phyloP scores from a whole-genome alignment of 2,329 filamentous ascomycete species.

The Aureobasidium sp. region DNA sequence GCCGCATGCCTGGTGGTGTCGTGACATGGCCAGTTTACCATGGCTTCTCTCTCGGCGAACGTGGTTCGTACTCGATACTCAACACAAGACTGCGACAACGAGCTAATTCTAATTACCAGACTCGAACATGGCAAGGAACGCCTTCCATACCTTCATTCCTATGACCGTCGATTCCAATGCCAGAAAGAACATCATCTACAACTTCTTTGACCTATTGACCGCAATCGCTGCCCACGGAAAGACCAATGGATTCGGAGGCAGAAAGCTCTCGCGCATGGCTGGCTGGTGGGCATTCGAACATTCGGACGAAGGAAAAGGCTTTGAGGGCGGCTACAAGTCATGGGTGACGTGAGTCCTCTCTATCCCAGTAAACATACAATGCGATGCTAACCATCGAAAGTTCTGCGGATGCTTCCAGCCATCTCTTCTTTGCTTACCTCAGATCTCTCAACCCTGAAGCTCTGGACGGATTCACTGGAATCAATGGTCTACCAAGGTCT shows the following conservation, averaged over 20 bases:
- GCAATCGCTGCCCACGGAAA: conserved; percentile 91
- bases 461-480: conserved; percentile 60
- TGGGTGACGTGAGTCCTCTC: conserved; percentile 61
- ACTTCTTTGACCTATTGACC: conserved; percentile 90
- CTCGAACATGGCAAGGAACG: conserved; percentile 82
- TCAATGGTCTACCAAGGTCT: conserved; percentile 80
- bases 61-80: conserved; percentile 51
- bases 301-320: conserved; percentile 76
- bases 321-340: conserved; percentile 85
- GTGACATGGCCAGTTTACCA: conserved; percentile 98
- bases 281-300: conserved; percentile 99
- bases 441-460: conserved; percentile 76
- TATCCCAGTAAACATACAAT: neutral
- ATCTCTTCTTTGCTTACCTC: conserved; percentile 96
- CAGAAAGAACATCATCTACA: conserved; percentile 80
- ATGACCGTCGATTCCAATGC: conserved; percentile 83
- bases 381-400: conserved; percentile 35
- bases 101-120: conserved; percentile 48
- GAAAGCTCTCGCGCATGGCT: conserved; percentile 89
- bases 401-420: conserved; percentile 89
- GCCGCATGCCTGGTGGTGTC: conserved; percentile 77
- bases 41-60: conserved; percentile 87
- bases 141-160: conserved; percentile 94
- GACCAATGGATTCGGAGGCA: conserved; percentile 81
- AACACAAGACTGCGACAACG: neutral